Conservation (phyloP, 2,329 filamentous ascomycete species). For the Alternaria alternata region DNA sequence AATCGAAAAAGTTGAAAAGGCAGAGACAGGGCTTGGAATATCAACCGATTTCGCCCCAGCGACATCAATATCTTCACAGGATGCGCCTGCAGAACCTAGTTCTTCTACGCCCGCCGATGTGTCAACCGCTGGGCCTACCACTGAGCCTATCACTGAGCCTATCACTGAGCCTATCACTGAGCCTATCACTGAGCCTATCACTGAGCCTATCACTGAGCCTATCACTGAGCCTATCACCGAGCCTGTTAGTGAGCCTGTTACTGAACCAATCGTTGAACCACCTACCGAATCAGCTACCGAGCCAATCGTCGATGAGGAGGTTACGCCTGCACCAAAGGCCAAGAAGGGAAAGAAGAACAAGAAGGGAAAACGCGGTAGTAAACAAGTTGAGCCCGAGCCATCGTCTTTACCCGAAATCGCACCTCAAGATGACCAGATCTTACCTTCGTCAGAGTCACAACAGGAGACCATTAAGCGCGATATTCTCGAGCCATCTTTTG, state of each 20-base stretch:
- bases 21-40: not conserved
- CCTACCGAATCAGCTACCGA: not conserved
- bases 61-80: not conserved
- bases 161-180: not conserved
- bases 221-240: not conserved
- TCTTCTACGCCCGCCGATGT: not conserved
- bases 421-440: slow-evolving; percentile 7
- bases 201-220: not conserved
- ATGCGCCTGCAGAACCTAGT: not conserved
- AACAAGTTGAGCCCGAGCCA: slow-evolving; percentile 25
- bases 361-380: slow-evolving; percentile 38
- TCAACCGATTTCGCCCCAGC: slow-evolving; percentile 18
- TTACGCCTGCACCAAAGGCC: slow-evolving; percentile 23
- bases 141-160: not conserved
- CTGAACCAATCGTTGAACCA: not conserved
- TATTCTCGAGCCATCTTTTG: slow-evolving; percentile 33
- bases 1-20: not conserved
- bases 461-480: slow-evolving; percentile 30
- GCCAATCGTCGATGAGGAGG: not conserved
- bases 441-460: slow-evolving; percentile 10
- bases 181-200: not conserved
- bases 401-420: slow-evolving; percentile 11
- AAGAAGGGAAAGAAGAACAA: slow-evolving; percentile 47
- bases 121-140: not conserved
- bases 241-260: not conserved